These are phyloP conservation scores for Teunomyces lycoperdinae DNA, from an alignment of 805 yeast species.

Conservation along the genomic window DNA sequence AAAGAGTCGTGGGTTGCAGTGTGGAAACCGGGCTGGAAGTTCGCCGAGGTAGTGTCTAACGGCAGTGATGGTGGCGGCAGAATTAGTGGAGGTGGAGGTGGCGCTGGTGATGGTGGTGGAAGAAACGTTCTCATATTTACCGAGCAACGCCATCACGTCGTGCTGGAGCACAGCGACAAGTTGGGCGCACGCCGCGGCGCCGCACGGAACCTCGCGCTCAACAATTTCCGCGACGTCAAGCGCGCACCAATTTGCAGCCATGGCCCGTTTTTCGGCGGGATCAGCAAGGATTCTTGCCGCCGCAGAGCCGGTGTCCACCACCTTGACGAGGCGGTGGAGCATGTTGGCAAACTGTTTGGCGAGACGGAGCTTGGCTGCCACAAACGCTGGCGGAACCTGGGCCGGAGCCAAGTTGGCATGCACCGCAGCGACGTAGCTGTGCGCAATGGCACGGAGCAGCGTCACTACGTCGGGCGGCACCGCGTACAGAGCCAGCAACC, in stretches of 20 bases:
- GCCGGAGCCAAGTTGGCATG: constrained; percentile 30
- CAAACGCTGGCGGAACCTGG: constrained; percentile 50
- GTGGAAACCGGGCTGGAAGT: constrained; percentile 47
- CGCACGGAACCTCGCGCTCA: constrained; percentile 52
- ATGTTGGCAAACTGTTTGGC: constrained; percentile 55
- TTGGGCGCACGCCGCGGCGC: constrained; percentile 24
- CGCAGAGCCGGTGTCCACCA: constrained; percentile 50
- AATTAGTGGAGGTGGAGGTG: no score
- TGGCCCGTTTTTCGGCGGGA: constrained; percentile 42
- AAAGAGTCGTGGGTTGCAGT: constrained; percentile 55
- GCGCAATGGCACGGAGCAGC: constrained; percentile 54
- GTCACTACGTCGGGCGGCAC: constrained; percentile 55
- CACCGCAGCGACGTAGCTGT: constrained; percentile 46
- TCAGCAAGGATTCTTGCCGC: constrained; percentile 47
- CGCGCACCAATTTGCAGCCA: constrained; percentile 59
- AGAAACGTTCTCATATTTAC: no score
- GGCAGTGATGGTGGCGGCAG: no score
- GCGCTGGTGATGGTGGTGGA: no score
- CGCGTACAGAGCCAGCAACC: constrained; percentile 50
- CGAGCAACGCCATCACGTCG: constrained; percentile 19
- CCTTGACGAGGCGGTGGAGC: constrained; percentile 52
- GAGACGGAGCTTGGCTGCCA: constrained; percentile 48
- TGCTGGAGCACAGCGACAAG: constrained; percentile 30
- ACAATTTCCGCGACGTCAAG: constrained; percentile 48
- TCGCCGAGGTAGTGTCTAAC: constrained; percentile 28